Evolutionary conservation across 2,329 filamentous ascomycete species (phyloP), one percentile per base, ranked within the genome.

Genomic region (Cucurbitaria berberidis): DNA sequence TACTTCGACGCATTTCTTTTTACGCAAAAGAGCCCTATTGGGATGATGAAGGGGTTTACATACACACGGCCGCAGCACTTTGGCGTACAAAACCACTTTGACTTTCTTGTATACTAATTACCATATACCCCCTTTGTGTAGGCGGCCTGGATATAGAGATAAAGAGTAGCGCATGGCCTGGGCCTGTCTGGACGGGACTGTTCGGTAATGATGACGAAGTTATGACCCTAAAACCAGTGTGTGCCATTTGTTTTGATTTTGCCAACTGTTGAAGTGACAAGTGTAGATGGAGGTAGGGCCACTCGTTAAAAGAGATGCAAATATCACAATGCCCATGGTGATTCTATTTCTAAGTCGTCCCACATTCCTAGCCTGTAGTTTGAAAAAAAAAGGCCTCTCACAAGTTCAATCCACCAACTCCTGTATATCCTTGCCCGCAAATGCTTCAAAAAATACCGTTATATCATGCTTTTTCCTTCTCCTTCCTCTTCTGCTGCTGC

Each of bases 41-140:
- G 40, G 21, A 42, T 27, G 24, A 18, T 13, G 22, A 16, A 29
- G 13, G 16, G 30, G 36, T 15, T 46, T 39, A 16, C 15, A 53
- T 27, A 44, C 21, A 38, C 30, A 34, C 43, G 40, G 45, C 52
- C 52, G 45, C 49, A 56, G 53, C 45, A 41, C 44, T 45, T n/a
- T 34, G 49, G 39, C 43, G 47, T 45, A 50, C 30, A 53, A 48
- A 50, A 40, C 34, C 29, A 26, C 50, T 35, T 38, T 5, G 18
- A 21, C 30, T 35, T 54, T 57, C 30, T 55, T 60, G 57, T 62
- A 62, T 54, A 57, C 53, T 60, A 62, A 49, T 58, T 57, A 60
- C 47, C 54, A 62, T 62, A 62, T 63, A 63, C 57, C 57, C 53
- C 45, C 50, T 60, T 63, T 55, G 55, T 53, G 48, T 53, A 53